Percentiles rank a stretch among this genome's conserved stretches.
phyloP scores from a whole-genome alignment of 78 protist genomes.

The Planoprotostelium fungivorum region DNA sequence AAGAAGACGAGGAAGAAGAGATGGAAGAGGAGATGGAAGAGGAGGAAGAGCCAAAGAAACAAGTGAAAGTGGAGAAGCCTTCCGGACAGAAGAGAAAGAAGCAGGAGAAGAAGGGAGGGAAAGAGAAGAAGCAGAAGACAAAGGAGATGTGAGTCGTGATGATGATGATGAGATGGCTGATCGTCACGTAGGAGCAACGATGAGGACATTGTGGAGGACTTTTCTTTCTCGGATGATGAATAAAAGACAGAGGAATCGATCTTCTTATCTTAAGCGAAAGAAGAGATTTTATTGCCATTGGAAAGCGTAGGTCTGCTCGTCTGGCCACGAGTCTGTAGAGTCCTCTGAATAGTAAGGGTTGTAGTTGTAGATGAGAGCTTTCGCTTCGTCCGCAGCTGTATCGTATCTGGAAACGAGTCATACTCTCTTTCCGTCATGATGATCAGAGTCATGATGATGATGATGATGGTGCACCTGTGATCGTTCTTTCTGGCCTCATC shows the following conservation, averaged over 20 bases:
- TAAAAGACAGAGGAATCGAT: too few relatives aligned
- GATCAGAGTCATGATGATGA: background rate
- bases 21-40: background rate
- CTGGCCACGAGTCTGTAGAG: background rate
- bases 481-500: background rate
- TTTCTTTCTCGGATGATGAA: background rate
- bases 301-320: background rate
- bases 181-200: background rate
- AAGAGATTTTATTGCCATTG: background rate
- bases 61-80: background rate
- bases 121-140: background rate
- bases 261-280: too few relatives aligned
- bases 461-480: background rate
- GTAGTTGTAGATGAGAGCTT: background rate
- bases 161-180: background rate
- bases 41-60: background rate
- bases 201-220: background rate
- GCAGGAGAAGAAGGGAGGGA: background rate
- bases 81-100: background rate
- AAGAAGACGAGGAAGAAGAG: background rate
- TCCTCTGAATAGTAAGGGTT: background rate
- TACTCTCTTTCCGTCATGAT: background rate
- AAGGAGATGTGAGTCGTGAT: background rate
- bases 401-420: background rate
- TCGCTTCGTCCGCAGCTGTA: background rate